Percentiles rank a stretch among this genome's conserved stretches.
phyloP scores from a whole-genome alignment of 2,329 filamentous ascomycete species.

The Ophiognomonia clavigignenti-juglandacearum region DNA sequence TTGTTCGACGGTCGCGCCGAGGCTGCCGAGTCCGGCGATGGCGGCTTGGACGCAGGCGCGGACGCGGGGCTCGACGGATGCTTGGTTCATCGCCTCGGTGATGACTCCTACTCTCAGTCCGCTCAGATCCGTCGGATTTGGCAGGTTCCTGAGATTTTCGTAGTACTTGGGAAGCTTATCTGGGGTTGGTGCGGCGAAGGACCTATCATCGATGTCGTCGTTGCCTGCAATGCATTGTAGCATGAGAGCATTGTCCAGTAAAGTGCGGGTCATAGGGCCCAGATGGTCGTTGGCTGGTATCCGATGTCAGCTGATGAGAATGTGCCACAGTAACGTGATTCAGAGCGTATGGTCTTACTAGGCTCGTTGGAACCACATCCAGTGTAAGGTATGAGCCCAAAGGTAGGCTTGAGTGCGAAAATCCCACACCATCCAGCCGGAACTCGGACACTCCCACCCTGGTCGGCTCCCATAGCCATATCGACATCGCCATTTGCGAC shows the following conservation, averaged over 20 bases:
- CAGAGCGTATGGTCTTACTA: not conserved
- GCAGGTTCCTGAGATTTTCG: not conserved
- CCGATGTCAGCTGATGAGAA: not conserved
- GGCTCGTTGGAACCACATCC: slow-evolving; percentile 26
- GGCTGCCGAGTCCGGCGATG: not conserved
- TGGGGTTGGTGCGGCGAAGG: slow-evolving; percentile 20
- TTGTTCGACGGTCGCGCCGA: not conserved
- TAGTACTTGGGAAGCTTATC: slow-evolving; percentile 17
- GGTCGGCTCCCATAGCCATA: slow-evolving; percentile 16
- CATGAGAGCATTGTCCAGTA: slow-evolving; percentile 25
- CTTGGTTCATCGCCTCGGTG: not conserved
- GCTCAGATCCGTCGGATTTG: not conserved
- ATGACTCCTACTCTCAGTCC: not conserved
- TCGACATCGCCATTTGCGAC: slow-evolving; percentile 31
- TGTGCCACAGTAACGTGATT: not conserved
- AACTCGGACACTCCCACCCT: not conserved
- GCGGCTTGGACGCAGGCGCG: not conserved
- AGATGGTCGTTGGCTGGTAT: slow-evolving; percentile 23
- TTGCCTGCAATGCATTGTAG: slow-evolving; percentile 27
- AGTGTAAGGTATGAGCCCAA: slow-evolving; percentile 29
- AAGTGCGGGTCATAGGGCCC: slow-evolving; percentile 26
- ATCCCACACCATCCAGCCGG: not conserved
- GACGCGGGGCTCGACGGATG: not conserved
- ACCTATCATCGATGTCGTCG: slow-evolving; percentile 29
- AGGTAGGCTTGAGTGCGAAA: not conserved